Conservation (phyloP, 805 yeast genomes). For the Wickerhamiella hasegawae region DNA sequence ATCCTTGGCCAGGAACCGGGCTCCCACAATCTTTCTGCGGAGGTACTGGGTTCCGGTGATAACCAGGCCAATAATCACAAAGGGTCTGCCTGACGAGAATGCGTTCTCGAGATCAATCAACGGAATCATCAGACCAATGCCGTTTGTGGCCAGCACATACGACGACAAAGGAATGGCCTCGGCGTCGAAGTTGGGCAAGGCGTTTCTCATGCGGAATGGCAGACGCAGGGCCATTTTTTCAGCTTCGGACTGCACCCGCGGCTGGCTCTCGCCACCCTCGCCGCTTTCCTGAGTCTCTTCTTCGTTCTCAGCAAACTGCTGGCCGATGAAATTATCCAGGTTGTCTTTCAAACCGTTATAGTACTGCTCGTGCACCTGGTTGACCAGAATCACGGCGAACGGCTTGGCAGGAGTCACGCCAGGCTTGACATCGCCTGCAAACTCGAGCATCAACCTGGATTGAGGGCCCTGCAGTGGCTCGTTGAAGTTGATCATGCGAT, state of each 20-base stretch:
- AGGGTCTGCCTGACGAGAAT: background rate
- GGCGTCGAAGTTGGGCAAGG: background rate
- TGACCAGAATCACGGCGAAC: constrained; percentile 4
- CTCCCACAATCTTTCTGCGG: background rate
- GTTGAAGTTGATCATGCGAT: constrained; percentile 3
- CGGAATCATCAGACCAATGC: constrained; percentile 1
- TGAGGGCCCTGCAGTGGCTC: constrained; percentile 6
- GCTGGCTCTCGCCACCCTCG: too few species aligned
- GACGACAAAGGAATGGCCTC: constrained; percentile 3
- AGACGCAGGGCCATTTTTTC: background rate
- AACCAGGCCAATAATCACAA: constrained; percentile 9
- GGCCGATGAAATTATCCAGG: background rate
- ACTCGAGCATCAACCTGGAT: constrained; percentile 4
- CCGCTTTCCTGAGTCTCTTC: background rate
- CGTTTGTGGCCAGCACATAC: constrained; percentile 3
- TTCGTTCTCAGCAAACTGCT: background rate
- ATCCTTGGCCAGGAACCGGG: constrained; percentile 8
- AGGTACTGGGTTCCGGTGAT: constrained; percentile 13
- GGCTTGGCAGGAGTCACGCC: background rate
- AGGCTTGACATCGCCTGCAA: background rate
- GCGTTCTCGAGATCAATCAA: constrained; percentile 1
- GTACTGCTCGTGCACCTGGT: background rate
- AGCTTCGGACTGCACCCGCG: too few species aligned
- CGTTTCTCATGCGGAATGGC: background rate
- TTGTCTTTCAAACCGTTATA: background rate